These are phyloP conservation scores for Colletotrichum kahawae DNA, from an alignment of 2,329 filamentous ascomycete genomes.

Conservation along the genomic window DNA sequence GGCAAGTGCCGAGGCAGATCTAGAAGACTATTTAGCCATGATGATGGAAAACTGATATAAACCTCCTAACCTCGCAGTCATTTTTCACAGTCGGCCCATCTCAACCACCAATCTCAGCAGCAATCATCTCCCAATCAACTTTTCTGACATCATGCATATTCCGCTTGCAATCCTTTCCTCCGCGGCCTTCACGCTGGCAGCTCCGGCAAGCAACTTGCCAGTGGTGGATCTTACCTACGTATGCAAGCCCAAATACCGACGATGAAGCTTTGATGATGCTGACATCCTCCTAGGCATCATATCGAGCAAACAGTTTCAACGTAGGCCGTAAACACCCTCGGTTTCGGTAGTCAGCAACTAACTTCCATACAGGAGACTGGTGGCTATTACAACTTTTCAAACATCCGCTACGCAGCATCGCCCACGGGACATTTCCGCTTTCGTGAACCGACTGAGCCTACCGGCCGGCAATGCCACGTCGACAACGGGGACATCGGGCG, in stretches of 20 bases:
- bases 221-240: neutral
- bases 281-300: neutral
- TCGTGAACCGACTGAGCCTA: slow-evolving; percentile 32
- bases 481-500: slow-evolving; percentile 26
- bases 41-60: neutral
- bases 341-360: too few species aligned
- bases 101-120: neutral
- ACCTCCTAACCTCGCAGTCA: neutral
- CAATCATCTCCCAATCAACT: neutral
- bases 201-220: neutral
- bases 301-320: neutral
- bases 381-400: slow-evolving; percentile 38
- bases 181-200: neutral
- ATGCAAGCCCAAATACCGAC: neutral
- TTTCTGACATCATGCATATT: neutral
- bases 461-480: slow-evolving; percentile 30
- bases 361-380: slow-evolving; percentile 22
- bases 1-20: neutral
- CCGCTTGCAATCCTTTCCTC: neutral
- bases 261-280: neutral
- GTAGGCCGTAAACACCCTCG: neutral
- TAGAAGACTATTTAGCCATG: neutral
- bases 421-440: slow-evolving; percentile 42
- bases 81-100: neutral
- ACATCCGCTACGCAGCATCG: slow-evolving; percentile 44